Evolutionary conservation across 495 filamentous ascomycete species (phyloP).

Genomic region (Talaromyces wortmannii): DNA sequence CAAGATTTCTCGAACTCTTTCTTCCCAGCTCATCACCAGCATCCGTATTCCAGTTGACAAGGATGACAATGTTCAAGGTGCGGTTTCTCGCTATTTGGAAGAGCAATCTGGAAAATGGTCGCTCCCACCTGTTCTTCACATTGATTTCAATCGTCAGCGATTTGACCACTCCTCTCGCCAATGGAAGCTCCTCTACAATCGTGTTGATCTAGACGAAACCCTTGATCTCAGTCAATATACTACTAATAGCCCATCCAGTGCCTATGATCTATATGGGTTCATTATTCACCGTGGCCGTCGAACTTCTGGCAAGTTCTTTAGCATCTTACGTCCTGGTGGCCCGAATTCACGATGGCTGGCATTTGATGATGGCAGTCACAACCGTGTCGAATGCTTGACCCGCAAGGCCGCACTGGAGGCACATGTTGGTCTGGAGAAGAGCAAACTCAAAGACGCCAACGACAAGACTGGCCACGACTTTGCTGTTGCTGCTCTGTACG

Average conservation of each 20-base stretch:
- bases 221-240: conserved; percentile 36
- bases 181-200: conserved; percentile 54
- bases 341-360: conserved; percentile 52
- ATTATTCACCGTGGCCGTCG: conserved; percentile 56
- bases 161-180: conserved; percentile 43
- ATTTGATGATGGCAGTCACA: conserved; percentile 49
- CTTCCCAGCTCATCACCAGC: conserved; percentile 32
- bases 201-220: conserved; percentile 47
- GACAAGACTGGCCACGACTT: conserved; percentile 49
- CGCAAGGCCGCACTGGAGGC: conserved; percentile 47
- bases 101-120: conserved; percentile 31
- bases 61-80: conserved; percentile 22
- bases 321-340: conserved; percentile 52
- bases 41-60: conserved; percentile 30
- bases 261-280: conserved; percentile 56
- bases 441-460: conserved; percentile 21
- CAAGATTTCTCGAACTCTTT: conserved; percentile 23
- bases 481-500: conserved; percentile 51
- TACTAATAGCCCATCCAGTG: conserved; percentile 22
- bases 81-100: conserved; percentile 21
- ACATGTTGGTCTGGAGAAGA: conserved; percentile 42
- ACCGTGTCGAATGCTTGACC: conserved; percentile 51
- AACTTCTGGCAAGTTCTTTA: conserved; percentile 54
- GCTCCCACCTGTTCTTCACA: conserved; percentile 42
- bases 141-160: conserved; percentile 54